Evolutionary conservation across 257 asterid species (phyloP), one percentile per base, ranked within the genome.

Genomic region (Solanum chaucha): DNA sequence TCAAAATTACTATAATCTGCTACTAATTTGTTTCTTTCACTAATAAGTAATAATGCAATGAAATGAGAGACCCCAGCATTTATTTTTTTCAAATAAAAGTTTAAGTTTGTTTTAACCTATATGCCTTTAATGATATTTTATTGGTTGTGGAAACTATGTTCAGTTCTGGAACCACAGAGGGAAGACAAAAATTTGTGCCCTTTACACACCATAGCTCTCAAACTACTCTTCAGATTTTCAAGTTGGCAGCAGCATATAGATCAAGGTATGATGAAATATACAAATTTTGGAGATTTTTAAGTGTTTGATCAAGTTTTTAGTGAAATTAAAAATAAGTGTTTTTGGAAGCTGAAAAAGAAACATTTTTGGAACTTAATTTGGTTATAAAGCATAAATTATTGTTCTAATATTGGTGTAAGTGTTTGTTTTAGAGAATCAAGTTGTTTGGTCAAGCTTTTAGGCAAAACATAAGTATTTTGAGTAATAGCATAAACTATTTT

Each of bases 111-210:
- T 22, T 38, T 5, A 36, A 73, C 30, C 5, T 28, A 28, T 73
- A n/a, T 44, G 46, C 46, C 46, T 40, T 40, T 4, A 61, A 61
- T 85, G 24, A n/a, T 19, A 8, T 86, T 8, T 48, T 68, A 34
- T 71, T 68, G 9, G 11, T 41, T 71, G 58, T 74, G 78, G 51
- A 5, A 48, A 20, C 28, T 85, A n/a, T 35, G 38, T 86, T 32
- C 80, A 95, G 98, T 74, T 94, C 97, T n/a, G 98, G 98, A 83
- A 95, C 98, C n/a, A 92, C 97, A 0, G 98, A 95, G 17, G 98
- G 98, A 46, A 86, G 97, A 87, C 98, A 91, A 86, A 95, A 95
- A 90, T 88, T 85, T 34, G 93, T 95, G 46, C 98, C 98, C 0
- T 94, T 93, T 85, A 95, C 96, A 55, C 84, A 78, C 38, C 95